phyloP scores from a whole-genome alignment of 495 filamentous ascomycete species.

The Parachaetomium inaequale region DNA sequence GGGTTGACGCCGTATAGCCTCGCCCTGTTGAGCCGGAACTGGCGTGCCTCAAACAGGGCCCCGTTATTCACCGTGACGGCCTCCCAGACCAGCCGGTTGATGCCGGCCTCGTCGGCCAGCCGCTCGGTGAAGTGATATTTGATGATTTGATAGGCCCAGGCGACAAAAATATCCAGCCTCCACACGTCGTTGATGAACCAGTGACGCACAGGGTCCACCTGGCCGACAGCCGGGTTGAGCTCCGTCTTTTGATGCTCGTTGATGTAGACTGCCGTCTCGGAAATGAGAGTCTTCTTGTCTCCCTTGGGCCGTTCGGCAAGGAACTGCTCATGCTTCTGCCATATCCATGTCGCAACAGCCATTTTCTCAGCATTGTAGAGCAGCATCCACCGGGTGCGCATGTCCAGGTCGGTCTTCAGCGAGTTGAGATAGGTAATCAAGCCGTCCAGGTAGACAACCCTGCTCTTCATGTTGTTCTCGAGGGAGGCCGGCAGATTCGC shows the following conservation, averaged over 20 bases:
- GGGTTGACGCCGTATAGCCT: constrained; percentile 65
- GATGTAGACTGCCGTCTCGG: constrained; percentile 65
- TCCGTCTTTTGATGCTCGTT: constrained; percentile 66
- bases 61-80: constrained; percentile 74
- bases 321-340: constrained; percentile 67
- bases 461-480: constrained; percentile 70
- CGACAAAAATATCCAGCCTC: constrained; percentile 68
- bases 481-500: constrained; percentile 66
- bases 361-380: constrained; percentile 90
- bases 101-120: constrained; percentile 43
- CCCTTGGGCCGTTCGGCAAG: constrained; percentile 41
- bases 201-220: constrained; percentile 69
- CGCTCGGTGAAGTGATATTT: constrained; percentile 59
- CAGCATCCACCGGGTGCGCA: constrained; percentile 67
- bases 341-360: constrained; percentile 75
- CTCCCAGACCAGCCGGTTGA: constrained; percentile 60
- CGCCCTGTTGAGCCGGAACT: constrained; percentile 66
- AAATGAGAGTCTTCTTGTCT: constrained; percentile 55
- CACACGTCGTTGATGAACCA: constrained; percentile 79
- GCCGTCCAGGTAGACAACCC: constrained; percentile 64
- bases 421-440: constrained; percentile 65
- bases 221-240: constrained; percentile 51
- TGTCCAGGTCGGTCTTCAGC: constrained; percentile 53
- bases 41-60: constrained; percentile 66
- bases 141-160: constrained; percentile 70